Evolutionary conservation across 2,329 filamentous ascomycete species (phyloP), one percentile per base, ranked within the genome.

Genomic region (Talaromyces funiculosus): DNA sequence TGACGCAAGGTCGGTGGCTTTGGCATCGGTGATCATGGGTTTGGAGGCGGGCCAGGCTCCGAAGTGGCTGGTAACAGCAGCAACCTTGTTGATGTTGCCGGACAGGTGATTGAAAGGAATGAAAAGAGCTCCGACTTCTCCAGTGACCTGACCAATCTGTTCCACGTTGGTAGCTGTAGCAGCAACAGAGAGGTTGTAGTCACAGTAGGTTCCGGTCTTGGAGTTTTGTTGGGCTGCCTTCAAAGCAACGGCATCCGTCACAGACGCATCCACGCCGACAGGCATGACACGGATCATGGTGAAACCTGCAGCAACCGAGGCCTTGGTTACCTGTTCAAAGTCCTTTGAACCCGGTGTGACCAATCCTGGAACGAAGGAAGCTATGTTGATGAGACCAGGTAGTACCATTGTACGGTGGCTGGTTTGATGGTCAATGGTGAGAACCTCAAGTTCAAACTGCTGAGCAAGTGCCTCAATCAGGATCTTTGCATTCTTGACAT

Each of bases 401-500:
- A 92, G 82, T 45, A 87, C 81, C 49, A 90, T 78, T 3, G 88
- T 90, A 65, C 86, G 84, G 73, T 92, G 89, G 77, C 94, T 97
- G 51, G 91, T 93, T 80, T 96, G 92, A 77, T 88, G 96, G 77
- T 99, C 94, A 60, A 92, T 86, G 65, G 86, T 88, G 71, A 86
- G 85, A 61, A 99, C 86, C 38, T 90, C 86, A 58, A 99, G 82
- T 67, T 92, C 87, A 72, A 91, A 96, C 74, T 95, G 89, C 62
- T 93, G 87, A 60, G 92, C 87, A 65, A 99, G 90, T 22, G 93
- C 94, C 78, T 99, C 94, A 57, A 99, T 88, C 56, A 99, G 79
- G 62, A 99, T 90, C 83, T 97, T 99, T 62, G 94, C 94, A 72
- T 97, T 97, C 84, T 99, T 99, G 75, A 99, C 94, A 70, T 99